phyloP scores from a whole-genome alignment of 2,329 filamentous ascomycete genomes.

The Plectosphaerella sp. region DNA sequence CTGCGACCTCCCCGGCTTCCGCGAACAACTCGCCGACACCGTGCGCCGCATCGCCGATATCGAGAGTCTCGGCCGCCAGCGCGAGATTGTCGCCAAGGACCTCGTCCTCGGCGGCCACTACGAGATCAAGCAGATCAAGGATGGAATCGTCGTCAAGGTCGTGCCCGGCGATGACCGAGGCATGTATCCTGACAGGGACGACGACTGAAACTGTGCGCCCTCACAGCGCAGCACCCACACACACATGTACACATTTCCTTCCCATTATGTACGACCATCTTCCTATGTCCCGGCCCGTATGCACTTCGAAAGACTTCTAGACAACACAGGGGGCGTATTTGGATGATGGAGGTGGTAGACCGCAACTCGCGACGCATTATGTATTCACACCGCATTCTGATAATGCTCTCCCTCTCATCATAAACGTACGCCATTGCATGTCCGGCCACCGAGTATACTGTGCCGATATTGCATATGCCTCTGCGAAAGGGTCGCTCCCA shows the following conservation, averaged over 20 bases:
- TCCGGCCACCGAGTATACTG: too few relatives aligned
- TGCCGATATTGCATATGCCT: too few relatives aligned
- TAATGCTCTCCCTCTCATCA: background rate
- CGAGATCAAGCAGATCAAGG: slow-evolving; percentile 44
- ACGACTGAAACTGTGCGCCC: background rate
- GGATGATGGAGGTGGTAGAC: too few relatives aligned
- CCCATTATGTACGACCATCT: too few relatives aligned
- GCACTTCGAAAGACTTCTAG: too few relatives aligned
- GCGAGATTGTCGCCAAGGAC: slow-evolving; percentile 93
- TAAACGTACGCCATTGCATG: background rate
- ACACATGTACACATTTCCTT: too few relatives aligned
- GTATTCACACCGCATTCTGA: too few relatives aligned
- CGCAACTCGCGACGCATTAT: too few relatives aligned
- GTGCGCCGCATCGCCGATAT: slow-evolving; percentile 77
- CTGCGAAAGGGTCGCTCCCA: too few relatives aligned
- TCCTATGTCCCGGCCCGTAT: too few relatives aligned
- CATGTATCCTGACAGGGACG: slow-evolving; percentile 1
- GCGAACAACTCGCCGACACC: slow-evolving; percentile 46
- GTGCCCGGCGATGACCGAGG: slow-evolving; percentile 32
- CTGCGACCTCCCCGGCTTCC: slow-evolving; percentile 57
- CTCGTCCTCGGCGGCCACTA: slow-evolving; percentile 82
- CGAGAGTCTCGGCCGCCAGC: slow-evolving; percentile 87
- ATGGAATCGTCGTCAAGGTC: slow-evolving; percentile 36
- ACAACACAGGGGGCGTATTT: too few relatives aligned
- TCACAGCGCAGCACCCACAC: too few relatives aligned